These are phyloP conservation scores for Arachis monticola DNA, from an alignment of 331 rosid species.

Conservation along the genomic window DNA sequence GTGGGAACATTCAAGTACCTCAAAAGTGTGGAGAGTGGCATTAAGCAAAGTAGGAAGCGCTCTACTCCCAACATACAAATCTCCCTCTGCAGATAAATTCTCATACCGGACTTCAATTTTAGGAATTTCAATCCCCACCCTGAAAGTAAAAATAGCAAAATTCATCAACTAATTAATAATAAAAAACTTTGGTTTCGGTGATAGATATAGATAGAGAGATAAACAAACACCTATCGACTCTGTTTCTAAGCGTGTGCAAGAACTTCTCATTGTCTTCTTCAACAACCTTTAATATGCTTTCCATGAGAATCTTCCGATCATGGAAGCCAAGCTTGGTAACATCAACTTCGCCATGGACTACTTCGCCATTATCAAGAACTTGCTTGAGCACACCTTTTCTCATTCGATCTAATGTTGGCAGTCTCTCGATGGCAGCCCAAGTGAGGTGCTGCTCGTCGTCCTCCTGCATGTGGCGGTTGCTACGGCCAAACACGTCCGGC, in stretches of 20 bases:
- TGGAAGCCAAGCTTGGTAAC: constrained; percentile 57
- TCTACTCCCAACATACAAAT: constrained; percentile 71
- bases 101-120: constrained; percentile 73
- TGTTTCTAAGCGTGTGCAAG: constrained; percentile 54
- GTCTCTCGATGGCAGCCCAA: constrained; percentile 79
- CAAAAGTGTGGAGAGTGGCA: constrained; percentile 56
- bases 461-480: constrained; percentile 45
- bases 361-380: constrained; percentile 62
- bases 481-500: constrained; percentile 61
- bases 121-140: constrained; percentile 78
- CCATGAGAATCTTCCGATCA: constrained; percentile 65
- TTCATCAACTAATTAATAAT: background rate
- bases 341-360: constrained; percentile 67
- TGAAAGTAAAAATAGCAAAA: constrained; percentile 8
- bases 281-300: constrained; percentile 56
- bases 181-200: background rate
- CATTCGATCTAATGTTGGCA: constrained; percentile 76
- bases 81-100: constrained; percentile 65
- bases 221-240: constrained; percentile 55
- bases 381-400: constrained; percentile 65
- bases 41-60: constrained; percentile 77
- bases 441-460: constrained; percentile 67
- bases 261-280: constrained; percentile 75
- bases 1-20: constrained; percentile 47
- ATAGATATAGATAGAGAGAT: background rate